Conservation (phyloP, 2,329 filamentous ascomycete genomes). For the Harringtonia lauricola region DNA sequence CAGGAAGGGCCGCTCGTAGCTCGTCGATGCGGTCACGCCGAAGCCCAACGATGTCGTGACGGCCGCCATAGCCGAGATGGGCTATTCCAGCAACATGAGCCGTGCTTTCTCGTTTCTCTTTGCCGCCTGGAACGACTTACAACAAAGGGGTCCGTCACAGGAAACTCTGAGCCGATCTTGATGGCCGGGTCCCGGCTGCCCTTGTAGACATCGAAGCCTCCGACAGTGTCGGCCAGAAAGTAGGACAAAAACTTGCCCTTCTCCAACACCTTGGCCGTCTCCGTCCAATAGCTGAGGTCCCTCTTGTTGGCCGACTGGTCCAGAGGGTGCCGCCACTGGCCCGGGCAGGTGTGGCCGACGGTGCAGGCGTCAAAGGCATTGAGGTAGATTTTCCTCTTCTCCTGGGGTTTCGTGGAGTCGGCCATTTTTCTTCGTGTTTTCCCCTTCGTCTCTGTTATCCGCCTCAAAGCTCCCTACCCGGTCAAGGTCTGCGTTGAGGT, state of each 20-base stretch:
- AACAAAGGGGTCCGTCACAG: background rate
- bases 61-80: slow-evolving; percentile 8
- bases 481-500: no score
- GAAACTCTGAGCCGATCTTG: background rate
- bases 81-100: background rate
- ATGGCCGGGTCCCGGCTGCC: slow-evolving; percentile 3
- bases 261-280: slow-evolving; percentile 1
- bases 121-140: background rate
- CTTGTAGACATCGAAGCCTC: slow-evolving; percentile 9
- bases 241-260: slow-evolving; percentile 3
- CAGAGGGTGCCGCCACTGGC: slow-evolving; percentile 6
- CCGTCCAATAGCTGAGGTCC: slow-evolving; percentile 1
- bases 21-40: slow-evolving; percentile 3
- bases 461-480: no score
- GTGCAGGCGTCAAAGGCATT: background rate
- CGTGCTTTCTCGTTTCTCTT: no score
- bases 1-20: slow-evolving; percentile 3
- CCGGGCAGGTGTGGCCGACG: background rate
- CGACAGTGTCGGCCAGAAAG: slow-evolving; percentile 7
- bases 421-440: background rate
- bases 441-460: no score
- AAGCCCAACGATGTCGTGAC: slow-evolving; percentile 7
- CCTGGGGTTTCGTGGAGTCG: background rate
- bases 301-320: slow-evolving; percentile 1
- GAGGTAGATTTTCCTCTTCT: background rate